Conservation (phyloP, 2,329 filamentous ascomycete species). For the Balansia obtecta region DNA sequence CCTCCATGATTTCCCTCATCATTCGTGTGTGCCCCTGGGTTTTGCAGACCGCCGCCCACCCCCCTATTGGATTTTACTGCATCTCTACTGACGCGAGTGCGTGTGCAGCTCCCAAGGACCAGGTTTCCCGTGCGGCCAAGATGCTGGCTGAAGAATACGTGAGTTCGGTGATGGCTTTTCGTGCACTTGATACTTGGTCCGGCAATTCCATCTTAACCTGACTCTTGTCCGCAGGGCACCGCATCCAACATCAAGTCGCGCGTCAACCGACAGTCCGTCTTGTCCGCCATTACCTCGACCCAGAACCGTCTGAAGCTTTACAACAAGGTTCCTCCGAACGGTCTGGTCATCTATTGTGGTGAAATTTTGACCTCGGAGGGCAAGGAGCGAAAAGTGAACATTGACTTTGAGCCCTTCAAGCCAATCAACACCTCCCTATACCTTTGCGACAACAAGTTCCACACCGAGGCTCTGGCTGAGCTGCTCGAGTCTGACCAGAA, state of each 20-base stretch:
- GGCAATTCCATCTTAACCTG: slow-evolving; percentile 37
- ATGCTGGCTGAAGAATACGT: slow-evolving; percentile 99
- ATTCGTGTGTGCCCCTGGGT: slow-evolving; percentile 56
- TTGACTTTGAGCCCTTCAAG: slow-evolving; percentile 99
- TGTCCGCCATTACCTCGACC: slow-evolving; percentile 96
- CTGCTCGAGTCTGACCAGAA: slow-evolving; percentile 97
- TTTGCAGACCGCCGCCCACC: neutral
- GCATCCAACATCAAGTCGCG: slow-evolving; percentile 99
- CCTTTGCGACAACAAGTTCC: slow-evolving; percentile 99
- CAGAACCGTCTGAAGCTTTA: slow-evolving; percentile 98
- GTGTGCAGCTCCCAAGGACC: slow-evolving; percentile 78
- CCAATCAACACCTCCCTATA: slow-evolving; percentile 99
- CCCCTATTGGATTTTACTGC: neutral
- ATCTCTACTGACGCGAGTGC: slow-evolving; percentile 3
- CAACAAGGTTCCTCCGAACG: slow-evolving; percentile 97
- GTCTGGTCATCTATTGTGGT: slow-evolving; percentile 96
- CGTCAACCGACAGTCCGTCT: slow-evolving; percentile 94
- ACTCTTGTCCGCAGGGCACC: slow-evolving; percentile 54
- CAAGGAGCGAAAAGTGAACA: slow-evolving; percentile 99
- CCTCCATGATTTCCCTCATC: slow-evolving; percentile 98
- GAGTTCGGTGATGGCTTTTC: slow-evolving; percentile 22
- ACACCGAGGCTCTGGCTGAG: slow-evolving; percentile 93
- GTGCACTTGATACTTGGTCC: slow-evolving; percentile 5
- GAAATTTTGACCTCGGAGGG: slow-evolving; percentile 99
- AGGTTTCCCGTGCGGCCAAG: slow-evolving; percentile 90